Conservation (phyloP, 2,329 filamentous ascomycete species). For the Arthrobotrys iridis region DNA sequence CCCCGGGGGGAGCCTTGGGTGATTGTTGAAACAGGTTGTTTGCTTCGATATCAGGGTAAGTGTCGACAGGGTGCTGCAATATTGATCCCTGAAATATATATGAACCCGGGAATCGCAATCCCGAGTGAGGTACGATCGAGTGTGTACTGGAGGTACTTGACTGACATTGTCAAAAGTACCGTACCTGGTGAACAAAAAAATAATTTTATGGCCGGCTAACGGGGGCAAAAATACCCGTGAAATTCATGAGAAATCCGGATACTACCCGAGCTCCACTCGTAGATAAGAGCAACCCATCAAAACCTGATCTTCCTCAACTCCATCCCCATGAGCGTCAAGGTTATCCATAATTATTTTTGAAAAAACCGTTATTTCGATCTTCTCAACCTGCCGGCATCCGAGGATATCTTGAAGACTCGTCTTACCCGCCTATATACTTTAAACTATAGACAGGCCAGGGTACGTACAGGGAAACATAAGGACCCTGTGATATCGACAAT, state of each 20-base stretch:
- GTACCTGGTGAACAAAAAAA: neutral
- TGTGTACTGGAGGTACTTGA: constrained; percentile 4
- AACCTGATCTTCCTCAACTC: too few relatives aligned
- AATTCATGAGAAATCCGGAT: neutral
- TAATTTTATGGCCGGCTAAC: too few relatives aligned
- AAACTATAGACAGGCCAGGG: neutral
- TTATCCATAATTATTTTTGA: too few relatives aligned
- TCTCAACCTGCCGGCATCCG: too few relatives aligned
- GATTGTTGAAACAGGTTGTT: neutral
- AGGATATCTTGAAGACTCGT: too few relatives aligned
- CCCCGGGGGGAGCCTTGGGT: neutral
- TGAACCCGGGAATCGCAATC: neutral
- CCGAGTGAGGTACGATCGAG: neutral
- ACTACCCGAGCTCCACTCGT: too few relatives aligned
- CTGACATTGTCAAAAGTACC: neutral
- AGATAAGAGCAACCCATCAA: too few relatives aligned
- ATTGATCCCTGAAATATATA: neutral
- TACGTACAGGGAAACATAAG: neutral
- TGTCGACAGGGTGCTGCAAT: neutral
- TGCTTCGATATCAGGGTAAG: neutral
- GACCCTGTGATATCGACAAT: neutral
- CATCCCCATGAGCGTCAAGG: too few relatives aligned
- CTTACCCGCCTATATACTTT: neutral
- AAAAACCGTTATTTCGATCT: neutral
- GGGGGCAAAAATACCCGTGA: too few relatives aligned